phyloP scores from a whole-genome alignment of 192 early-diverging fungal species.

The Kickxella alabastrina region DNA sequence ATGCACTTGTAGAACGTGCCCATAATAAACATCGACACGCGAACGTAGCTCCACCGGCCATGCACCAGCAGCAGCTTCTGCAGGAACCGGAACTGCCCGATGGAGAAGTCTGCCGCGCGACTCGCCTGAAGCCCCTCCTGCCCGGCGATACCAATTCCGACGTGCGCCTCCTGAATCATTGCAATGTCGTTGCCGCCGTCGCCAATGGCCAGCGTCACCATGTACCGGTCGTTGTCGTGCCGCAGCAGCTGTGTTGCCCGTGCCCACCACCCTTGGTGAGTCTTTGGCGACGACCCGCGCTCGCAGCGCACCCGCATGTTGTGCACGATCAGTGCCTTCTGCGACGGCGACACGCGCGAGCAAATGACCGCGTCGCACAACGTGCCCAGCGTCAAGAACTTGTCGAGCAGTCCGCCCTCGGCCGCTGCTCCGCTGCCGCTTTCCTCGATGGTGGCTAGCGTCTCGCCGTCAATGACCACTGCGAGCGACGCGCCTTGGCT shows the following conservation, averaged over 20 bases:
- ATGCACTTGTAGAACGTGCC: slow-evolving; percentile 90
- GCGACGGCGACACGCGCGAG: slow-evolving; percentile 83
- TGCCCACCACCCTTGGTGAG: background rate
- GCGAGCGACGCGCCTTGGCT: slow-evolving; percentile 44
- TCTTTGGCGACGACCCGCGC: background rate
- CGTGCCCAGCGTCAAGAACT: slow-evolving; percentile 72
- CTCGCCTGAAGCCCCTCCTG: slow-evolving; percentile 86
- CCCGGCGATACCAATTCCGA: slow-evolving; percentile 90
- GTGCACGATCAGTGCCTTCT: slow-evolving; percentile 85
- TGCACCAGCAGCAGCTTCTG: slow-evolving; percentile 79
- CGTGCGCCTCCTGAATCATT: slow-evolving; percentile 92
- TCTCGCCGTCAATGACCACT: slow-evolving; percentile 91
- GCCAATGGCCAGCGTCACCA: slow-evolving; percentile 76
- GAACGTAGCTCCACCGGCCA: slow-evolving; percentile 83
- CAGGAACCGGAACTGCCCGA: slow-evolving; percentile 85
- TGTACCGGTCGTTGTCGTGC: slow-evolving; percentile 43
- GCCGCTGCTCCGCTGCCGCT: too few species aligned
- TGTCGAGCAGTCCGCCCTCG: slow-evolving; percentile 48
- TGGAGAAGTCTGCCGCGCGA: slow-evolving; percentile 82
- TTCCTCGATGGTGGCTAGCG: slow-evolving; percentile 59
- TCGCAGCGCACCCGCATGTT: slow-evolving; percentile 57
- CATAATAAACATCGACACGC: slow-evolving; percentile 73
- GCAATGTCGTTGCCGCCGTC: slow-evolving; percentile 95
- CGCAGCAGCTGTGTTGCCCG: slow-evolving; percentile 8
- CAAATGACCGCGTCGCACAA: slow-evolving; percentile 80